phyloP scores from a whole-genome alignment of 495 filamentous ascomycete genomes.

The Amorphotheca resinae region DNA sequence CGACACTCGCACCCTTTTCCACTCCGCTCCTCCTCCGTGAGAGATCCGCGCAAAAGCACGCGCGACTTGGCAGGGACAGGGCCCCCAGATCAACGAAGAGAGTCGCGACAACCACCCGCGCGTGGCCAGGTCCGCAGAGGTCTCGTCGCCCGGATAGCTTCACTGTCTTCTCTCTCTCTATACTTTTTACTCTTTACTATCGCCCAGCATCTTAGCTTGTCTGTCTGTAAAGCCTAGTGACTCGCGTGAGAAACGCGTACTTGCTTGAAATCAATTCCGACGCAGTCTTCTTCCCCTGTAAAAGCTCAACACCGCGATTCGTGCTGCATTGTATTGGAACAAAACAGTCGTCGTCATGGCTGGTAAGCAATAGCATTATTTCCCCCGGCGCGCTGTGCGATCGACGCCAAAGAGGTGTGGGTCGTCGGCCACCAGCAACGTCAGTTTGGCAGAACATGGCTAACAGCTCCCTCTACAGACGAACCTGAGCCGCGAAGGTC shows the following conservation, averaged over 20 bases:
- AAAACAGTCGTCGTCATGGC: constrained; percentile 14
- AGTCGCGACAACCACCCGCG: neutral
- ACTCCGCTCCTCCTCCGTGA: neutral
- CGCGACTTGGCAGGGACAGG: neutral
- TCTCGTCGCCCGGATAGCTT: constrained; percentile 15
- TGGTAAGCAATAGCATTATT: constrained; percentile 18
- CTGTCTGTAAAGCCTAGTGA: constrained; percentile 23
- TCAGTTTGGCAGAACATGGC: constrained; percentile 1
- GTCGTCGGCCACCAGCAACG: neutral
- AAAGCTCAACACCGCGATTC: constrained; percentile 8
- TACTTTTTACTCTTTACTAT: no score
- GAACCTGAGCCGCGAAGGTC: constrained; percentile 92
- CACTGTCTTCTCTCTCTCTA: constrained; percentile 9
- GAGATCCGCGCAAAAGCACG: neutral
- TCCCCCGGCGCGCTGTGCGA: neutral
- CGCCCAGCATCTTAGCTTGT: constrained; percentile 12
- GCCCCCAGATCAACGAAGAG: neutral
- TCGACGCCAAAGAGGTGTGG: neutral
- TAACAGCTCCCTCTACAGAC: constrained; percentile 32
- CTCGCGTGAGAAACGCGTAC: constrained; percentile 21
- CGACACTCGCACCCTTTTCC: neutral
- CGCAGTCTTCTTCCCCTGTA: constrained; percentile 13
- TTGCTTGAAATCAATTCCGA: constrained; percentile 17
- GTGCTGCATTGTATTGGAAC: constrained; percentile 15
- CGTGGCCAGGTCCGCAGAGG: neutral